These are phyloP conservation scores for Entomortierella beljakovae DNA, from an alignment of 192 early-diverging fungal genomes.

Conservation along the genomic window DNA sequence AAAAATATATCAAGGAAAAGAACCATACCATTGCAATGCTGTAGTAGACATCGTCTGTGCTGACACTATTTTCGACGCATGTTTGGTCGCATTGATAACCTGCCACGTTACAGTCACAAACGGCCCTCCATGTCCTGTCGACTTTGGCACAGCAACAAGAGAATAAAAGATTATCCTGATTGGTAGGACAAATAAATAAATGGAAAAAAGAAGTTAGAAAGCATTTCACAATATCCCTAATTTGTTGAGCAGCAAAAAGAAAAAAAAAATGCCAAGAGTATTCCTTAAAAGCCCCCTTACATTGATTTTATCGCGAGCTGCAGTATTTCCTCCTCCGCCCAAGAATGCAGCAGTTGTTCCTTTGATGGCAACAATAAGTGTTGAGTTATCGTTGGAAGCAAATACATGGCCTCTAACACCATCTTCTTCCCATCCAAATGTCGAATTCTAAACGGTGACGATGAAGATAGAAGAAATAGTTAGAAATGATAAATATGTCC, in stretches of 20 bases:
- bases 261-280: conserved; percentile 3
- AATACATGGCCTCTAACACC: conserved; percentile 92
- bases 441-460: conserved; percentile 57
- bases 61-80: conserved; percentile 70
- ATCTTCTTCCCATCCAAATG: conserved; percentile 81
- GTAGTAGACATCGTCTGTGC: conserved; percentile 70
- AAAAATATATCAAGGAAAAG: neutral
- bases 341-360: conserved; percentile 82
- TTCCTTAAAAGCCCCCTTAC: conserved; percentile 27
- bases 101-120: conserved; percentile 86
- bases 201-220: neutral
- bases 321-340: conserved; percentile 73
- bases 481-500: too few species aligned
- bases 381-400: conserved; percentile 69
- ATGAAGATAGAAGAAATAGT: neutral
- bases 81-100: conserved; percentile 68
- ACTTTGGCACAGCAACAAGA: conserved; percentile 98
- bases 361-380: conserved; percentile 88
- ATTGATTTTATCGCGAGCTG: conserved; percentile 79
- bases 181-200: neutral
- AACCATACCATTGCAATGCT: conserved; percentile 56
- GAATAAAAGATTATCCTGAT: conserved; percentile 95
- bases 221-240: too few species aligned
- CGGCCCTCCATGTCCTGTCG: conserved; percentile 82
- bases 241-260: too few species aligned